These are phyloP conservation scores for Chaetomiaceae sp. DNA, from an alignment of 2,329 filamentous ascomycete species.

Conservation along the genomic window DNA sequence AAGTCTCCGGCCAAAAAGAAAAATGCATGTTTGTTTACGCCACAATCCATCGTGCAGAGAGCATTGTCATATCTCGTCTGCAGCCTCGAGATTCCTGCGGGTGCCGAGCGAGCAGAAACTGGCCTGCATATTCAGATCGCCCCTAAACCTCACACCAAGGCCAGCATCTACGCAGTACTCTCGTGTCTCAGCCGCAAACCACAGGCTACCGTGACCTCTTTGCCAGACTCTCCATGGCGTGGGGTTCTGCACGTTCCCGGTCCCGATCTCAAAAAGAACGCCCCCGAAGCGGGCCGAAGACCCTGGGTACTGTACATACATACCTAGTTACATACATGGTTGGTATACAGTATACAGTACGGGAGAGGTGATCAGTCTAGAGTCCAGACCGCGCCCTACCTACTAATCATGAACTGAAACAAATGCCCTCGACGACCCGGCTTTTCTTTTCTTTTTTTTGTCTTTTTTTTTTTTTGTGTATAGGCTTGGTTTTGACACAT, in stretches of 20 bases:
- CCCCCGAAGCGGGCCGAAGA: slow-evolving; percentile 12
- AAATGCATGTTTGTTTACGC: slow-evolving; percentile 11
- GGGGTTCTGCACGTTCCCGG: neutral
- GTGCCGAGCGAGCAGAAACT: neutral
- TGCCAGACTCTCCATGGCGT: neutral
- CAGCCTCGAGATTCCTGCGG: neutral
- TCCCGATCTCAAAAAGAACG: neutral
- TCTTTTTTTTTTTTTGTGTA: neutral
- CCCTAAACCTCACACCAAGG: neutral
- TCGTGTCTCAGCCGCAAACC: slow-evolving; percentile 3
- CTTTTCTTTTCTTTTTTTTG: neutral
- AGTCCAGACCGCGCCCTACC: neutral
- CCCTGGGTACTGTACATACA: no score
- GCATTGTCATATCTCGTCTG: slow-evolving; percentile 6
- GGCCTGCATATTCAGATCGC: slow-evolving; percentile 10
- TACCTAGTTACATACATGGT: no score
- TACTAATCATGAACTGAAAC: neutral
- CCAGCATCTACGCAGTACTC: no score
- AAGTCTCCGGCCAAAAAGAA: neutral
- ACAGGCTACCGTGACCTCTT: neutral
- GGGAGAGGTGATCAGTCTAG: no score
- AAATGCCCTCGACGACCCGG: neutral
- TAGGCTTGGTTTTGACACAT: neutral
- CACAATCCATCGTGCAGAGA: slow-evolving; percentile 1
- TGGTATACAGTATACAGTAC: neutral